Evolutionary conservation across 192 early-diverging fungal species (phyloP).

Genomic region (Funneliformis geosporum): DNA sequence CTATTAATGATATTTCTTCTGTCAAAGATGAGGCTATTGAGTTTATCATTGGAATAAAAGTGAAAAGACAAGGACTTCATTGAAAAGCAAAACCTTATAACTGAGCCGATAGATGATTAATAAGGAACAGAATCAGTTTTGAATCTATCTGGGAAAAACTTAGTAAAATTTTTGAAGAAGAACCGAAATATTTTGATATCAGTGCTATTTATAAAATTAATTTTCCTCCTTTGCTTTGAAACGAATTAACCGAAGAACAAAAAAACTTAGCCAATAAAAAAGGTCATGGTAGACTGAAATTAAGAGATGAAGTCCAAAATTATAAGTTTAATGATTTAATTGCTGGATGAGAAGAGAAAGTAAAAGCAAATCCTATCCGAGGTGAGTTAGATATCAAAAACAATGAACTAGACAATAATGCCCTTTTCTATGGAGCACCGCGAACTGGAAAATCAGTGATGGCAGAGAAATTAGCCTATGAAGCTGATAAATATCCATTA

Average conservation of each 20-base stretch:
- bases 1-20: background rate
- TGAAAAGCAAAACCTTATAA: background rate
- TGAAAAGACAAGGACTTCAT: conserved; percentile 2
- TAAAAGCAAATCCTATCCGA: background rate
- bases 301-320: background rate
- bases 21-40: background rate
- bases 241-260: background rate
- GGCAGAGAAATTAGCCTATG: conserved; percentile 16
- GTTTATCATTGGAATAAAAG: background rate
- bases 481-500: conserved; percentile 23
- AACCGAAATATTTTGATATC: background rate
- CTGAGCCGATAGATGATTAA: conserved; percentile 3
- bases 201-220: background rate
- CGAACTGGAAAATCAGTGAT: conserved; percentile 16
- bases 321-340: background rate
- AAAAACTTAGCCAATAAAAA: background rate
- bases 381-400: background rate
- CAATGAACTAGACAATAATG: conserved; percentile 7
- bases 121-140: background rate
- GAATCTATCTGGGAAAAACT: background rate
- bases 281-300: conserved; percentile 7
- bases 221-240: conserved; percentile 17
- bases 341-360: conserved; percentile 9
- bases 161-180: background rate
- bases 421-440: conserved; percentile 11